These are phyloP conservation scores for Chiua virens DNA, from an alignment of 768 basidiomycete genomes.

Conservation along the genomic window DNA sequence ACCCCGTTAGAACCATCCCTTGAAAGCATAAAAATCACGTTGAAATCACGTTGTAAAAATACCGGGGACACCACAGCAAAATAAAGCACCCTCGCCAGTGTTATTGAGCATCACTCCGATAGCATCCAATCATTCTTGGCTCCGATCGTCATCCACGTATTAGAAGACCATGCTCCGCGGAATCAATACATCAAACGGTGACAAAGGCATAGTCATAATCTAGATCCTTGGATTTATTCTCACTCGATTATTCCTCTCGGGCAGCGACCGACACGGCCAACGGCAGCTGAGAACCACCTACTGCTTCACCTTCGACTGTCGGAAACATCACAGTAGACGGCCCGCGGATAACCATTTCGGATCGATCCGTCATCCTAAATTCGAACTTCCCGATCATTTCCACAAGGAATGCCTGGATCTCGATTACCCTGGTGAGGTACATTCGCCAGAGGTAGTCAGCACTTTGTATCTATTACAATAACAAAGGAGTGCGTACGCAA, in stretches of 20 bases:
- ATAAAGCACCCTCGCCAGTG: background rate
- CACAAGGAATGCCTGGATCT: slow-evolving; percentile 60
- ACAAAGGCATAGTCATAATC: background rate
- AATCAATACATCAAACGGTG: background rate
- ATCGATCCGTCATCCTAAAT: slow-evolving; percentile 37
- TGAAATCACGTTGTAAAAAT: slow-evolving; percentile 1
- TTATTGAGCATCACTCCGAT: background rate
- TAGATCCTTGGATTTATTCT: background rate
- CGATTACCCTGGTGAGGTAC: slow-evolving; percentile 35
- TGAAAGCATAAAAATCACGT: too few species aligned
- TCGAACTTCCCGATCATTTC: slow-evolving; percentile 56
- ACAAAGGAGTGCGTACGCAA: slow-evolving; percentile 21
- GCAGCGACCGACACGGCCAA: slow-evolving; percentile 25
- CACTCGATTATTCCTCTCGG: background rate
- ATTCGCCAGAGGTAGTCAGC: background rate
- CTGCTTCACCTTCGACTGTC: slow-evolving; percentile 33
- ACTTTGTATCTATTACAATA: background rate
- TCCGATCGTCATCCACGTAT: too few species aligned
- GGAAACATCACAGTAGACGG: slow-evolving; percentile 34
- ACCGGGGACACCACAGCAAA: background rate
- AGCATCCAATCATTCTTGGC: too few species aligned
- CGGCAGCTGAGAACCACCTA: slow-evolving; percentile 34
- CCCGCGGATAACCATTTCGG: slow-evolving; percentile 29
- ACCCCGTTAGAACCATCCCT: background rate
- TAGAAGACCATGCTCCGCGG: background rate